Conservation (phyloP, 768 basidiomycete species). For the Amanita thiersii region DNA sequence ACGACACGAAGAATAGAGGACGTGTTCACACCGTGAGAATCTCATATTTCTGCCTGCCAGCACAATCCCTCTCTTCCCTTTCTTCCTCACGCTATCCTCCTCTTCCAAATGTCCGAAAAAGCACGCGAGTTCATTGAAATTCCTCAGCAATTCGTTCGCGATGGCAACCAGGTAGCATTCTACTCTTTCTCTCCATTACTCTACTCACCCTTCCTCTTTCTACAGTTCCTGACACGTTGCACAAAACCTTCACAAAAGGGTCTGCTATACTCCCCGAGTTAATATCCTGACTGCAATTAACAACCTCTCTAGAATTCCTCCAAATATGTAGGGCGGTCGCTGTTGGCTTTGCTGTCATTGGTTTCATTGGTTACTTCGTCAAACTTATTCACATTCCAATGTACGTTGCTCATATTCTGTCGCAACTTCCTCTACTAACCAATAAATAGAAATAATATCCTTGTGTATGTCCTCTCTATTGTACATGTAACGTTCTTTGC, state of each 20-base stretch:
- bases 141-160: conserved; percentile 86
- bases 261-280: conserved; percentile 22
- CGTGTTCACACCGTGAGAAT: conserved; percentile 29
- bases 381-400: conserved; percentile 98
- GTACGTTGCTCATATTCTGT: conserved; percentile 40
- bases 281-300: neutral
- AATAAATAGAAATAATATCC: conserved; percentile 79
- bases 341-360: conserved; percentile 97
- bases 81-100: conserved; percentile 10
- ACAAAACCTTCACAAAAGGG: conserved; percentile 97
- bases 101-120: conserved; percentile 75
- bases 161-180: conserved; percentile 79
- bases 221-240: conserved; percentile 91
- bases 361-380: conserved; percentile 98
- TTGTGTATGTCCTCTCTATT: conserved; percentile 65
- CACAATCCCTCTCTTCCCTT: neutral
- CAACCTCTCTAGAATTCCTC: conserved; percentile 78
- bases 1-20: conserved; percentile 17
- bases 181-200: neutral
- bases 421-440: conserved; percentile 11
- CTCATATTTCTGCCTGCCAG: conserved; percentile 7
- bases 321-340: conserved; percentile 96
- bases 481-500: conserved; percentile 4
- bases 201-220: conserved; percentile 12
- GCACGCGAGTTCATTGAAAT: conserved; percentile 85